Evolutionary conservation across 1,284 basidiomycete species (phyloP).

Genomic region (Ceratobasidium sp.): DNA sequence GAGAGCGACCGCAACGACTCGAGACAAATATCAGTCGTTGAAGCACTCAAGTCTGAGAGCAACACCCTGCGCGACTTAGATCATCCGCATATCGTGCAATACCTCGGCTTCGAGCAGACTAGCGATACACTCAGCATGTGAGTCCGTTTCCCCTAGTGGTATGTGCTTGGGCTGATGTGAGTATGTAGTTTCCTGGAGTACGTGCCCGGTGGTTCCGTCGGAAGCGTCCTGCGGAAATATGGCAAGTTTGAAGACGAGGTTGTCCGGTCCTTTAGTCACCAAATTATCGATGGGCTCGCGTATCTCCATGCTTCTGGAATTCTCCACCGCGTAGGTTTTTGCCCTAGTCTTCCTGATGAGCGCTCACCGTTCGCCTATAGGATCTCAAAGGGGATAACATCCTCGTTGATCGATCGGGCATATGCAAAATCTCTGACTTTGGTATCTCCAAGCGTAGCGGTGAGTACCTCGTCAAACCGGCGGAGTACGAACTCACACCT

Average conservation of each 20-base stretch:
- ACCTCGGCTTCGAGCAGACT: slow-evolving; percentile 97
- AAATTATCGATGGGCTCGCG: slow-evolving; percentile 90
- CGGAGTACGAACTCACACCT: slow-evolving; percentile 7
- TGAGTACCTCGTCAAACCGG: slow-evolving; percentile 44
- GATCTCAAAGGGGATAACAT: slow-evolving; percentile 99
- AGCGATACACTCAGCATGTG: slow-evolving; percentile 90
- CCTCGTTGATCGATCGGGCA: slow-evolving; percentile 88
- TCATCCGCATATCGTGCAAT: slow-evolving; percentile 96
- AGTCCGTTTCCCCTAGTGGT: slow-evolving; percentile 51
- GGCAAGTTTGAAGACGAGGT: slow-evolving; percentile 93
- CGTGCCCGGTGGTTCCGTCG: slow-evolving; percentile 96
- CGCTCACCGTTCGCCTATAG: slow-evolving; percentile 53
- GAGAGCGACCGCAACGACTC: slow-evolving; percentile 87
- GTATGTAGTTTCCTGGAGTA: slow-evolving; percentile 89
- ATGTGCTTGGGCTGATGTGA: slow-evolving; percentile 36
- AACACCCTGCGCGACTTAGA: slow-evolving; percentile 95
- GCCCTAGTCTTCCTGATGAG: background rate
- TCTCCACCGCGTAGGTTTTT: slow-evolving; percentile 76
- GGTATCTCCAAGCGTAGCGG: slow-evolving; percentile 88
- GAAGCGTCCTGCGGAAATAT: slow-evolving; percentile 88
- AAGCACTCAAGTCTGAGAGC: slow-evolving; percentile 92
- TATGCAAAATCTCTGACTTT: slow-evolving; percentile 99
- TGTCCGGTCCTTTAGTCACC: slow-evolving; percentile 89
- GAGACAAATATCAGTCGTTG: slow-evolving; percentile 84
- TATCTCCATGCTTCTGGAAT: slow-evolving; percentile 94